Conservation (phyloP, 192 early-diverging fungal species). For the Rhizophagus clarus region DNA sequence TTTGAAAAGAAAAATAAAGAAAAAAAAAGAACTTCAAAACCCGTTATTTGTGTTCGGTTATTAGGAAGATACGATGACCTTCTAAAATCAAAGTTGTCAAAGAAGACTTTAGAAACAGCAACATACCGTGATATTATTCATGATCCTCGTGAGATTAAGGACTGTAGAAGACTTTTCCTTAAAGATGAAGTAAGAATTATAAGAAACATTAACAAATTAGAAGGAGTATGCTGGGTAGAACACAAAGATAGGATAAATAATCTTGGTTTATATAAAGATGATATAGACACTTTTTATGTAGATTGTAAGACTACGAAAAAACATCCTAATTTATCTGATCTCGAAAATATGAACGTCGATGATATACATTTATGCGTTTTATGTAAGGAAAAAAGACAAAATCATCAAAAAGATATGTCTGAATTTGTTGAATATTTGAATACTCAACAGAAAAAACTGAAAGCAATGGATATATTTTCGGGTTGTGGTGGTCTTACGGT, state of each 20-base stretch:
- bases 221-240: slow-evolving; percentile 61
- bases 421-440: background rate
- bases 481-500: slow-evolving; percentile 71
- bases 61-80: slow-evolving; percentile 20
- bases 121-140: background rate
- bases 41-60: background rate
- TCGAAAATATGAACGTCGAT: slow-evolving; percentile 31
- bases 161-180: slow-evolving; percentile 53
- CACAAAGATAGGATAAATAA: slow-evolving; percentile 45
- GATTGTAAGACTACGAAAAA: slow-evolving; percentile 30
- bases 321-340: slow-evolving; percentile 32
- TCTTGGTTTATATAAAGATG: slow-evolving; percentile 53
- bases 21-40: background rate
- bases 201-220: slow-evolving; percentile 36
- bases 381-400: slow-evolving; percentile 39
- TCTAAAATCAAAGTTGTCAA: background rate
- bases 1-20: background rate
- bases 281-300: slow-evolving; percentile 52
- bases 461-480: slow-evolving; percentile 68
- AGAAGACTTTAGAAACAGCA: background rate
- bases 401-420: background rate
- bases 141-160: slow-evolving; percentile 21
- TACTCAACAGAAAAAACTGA: background rate
- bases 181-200: slow-evolving; percentile 37
- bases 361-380: background rate